phyloP scores from a whole-genome alignment of 2,329 filamentous ascomycete genomes.

The Aureobasidium mangrovei region DNA sequence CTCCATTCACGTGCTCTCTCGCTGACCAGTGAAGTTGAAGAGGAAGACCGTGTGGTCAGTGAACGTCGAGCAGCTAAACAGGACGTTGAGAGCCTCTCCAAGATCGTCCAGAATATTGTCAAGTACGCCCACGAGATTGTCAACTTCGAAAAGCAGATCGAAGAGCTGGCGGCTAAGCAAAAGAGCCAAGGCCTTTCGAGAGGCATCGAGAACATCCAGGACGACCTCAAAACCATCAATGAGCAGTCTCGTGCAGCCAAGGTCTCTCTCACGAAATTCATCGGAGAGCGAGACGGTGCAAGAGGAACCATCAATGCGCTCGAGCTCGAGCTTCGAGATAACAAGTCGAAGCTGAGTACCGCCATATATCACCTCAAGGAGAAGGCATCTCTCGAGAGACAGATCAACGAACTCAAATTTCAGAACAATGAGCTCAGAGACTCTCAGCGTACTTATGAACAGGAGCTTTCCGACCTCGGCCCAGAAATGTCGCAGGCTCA shows the following conservation, averaged over 20 bases:
- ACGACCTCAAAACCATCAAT: slow-evolving; percentile 57
- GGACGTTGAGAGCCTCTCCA: slow-evolving; percentile 66
- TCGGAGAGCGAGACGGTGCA: slow-evolving; percentile 61
- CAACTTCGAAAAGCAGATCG: slow-evolving; percentile 63
- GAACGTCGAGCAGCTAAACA: slow-evolving; percentile 55
- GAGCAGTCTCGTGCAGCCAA: slow-evolving; percentile 61
- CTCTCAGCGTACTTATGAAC: slow-evolving; percentile 59
- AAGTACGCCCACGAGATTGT: slow-evolving; percentile 64
- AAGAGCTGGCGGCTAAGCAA: slow-evolving; percentile 67
- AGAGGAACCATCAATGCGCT: slow-evolving; percentile 57
- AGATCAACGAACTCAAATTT: slow-evolving; percentile 65
- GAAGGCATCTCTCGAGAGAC: slow-evolving; percentile 60
- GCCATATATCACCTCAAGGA: slow-evolving; percentile 70
- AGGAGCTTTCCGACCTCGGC: slow-evolving; percentile 62
- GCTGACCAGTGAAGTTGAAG: slow-evolving; percentile 40
- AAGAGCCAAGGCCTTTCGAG: slow-evolving; percentile 56
- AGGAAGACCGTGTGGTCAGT: slow-evolving; percentile 58
- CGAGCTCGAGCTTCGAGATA: slow-evolving; percentile 69
- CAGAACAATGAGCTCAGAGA: slow-evolving; percentile 61
- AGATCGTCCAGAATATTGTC: slow-evolving; percentile 66
- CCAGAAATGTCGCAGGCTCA: slow-evolving; percentile 70
- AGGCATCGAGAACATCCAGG: slow-evolving; percentile 75
- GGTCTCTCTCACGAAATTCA: slow-evolving; percentile 55
- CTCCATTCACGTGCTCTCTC: slow-evolving; percentile 33
- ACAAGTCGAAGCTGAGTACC: slow-evolving; percentile 61